Evolutionary conservation across 1,284 basidiomycete genomes (phyloP).

Genomic region (Wallemia ichthyophaga): DNA sequence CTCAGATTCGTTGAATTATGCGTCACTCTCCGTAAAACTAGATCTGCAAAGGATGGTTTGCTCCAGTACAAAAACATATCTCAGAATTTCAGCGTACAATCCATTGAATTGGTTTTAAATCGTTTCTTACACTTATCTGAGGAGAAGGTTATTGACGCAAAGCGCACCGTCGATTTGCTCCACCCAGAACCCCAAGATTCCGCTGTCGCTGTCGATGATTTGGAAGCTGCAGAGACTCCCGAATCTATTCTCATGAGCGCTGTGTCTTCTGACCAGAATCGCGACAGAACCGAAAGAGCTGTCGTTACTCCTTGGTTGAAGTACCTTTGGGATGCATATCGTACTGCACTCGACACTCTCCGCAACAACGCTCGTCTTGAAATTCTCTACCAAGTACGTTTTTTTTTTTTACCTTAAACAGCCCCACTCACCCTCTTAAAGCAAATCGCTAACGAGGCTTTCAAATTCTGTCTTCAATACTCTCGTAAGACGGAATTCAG

Average conservation of each 20-base stretch:
- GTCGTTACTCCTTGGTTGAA: constrained; percentile 93
- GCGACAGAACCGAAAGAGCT: constrained; percentile 80
- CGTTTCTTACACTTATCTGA: constrained; percentile 67
- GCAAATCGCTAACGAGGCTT: constrained; percentile 90
- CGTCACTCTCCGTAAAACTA: constrained; percentile 75
- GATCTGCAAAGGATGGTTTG: constrained; percentile 76
- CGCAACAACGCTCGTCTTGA: constrained; percentile 92
- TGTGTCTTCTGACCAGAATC: constrained; percentile 68
- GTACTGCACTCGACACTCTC: constrained; percentile 80
- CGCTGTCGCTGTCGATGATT: constrained; percentile 49
- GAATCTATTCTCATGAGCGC: constrained; percentile 65
- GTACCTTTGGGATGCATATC: constrained; percentile 94
- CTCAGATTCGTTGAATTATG: constrained; percentile 79
- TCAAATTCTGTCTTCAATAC: constrained; percentile 84
- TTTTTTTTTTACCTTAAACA: background rate
- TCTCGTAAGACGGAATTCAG: constrained; percentile 92
- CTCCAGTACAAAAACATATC: constrained; percentile 92
- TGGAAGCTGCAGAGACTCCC: constrained; percentile 61
- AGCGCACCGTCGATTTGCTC: constrained; percentile 22
- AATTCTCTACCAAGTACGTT: constrained; percentile 61
- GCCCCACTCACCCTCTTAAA: constrained; percentile 14
- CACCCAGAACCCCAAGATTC: constrained; percentile 29
- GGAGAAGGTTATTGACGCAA: constrained; percentile 55
- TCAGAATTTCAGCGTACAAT: constrained; percentile 66
- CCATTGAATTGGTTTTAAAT: constrained; percentile 75